These are phyloP conservation scores for Phytophthora pinifolia DNA, from an alignment of 352 stramenopile genomes.

Conservation along the genomic window DNA sequence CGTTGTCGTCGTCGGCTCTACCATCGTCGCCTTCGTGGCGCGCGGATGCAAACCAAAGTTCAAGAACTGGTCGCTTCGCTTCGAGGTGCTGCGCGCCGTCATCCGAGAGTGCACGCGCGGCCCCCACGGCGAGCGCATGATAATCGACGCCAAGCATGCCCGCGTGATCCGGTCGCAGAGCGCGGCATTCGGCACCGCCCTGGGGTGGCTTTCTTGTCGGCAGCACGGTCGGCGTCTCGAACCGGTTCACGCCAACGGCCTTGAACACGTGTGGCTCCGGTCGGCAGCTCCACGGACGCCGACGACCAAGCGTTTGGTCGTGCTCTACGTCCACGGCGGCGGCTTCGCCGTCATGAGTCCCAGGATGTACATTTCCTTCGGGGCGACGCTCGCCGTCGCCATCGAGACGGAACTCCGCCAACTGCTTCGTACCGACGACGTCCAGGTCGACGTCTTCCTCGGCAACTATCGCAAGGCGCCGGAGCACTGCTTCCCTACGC, in stretches of 20 bases:
- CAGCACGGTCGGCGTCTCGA: conserved; percentile 26
- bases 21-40: conserved; percentile 19
- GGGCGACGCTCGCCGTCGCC: conserved; percentile 21
- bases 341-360: conserved; percentile 51
- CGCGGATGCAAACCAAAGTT: conserved; percentile 38
- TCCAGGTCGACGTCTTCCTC: conserved; percentile 44
- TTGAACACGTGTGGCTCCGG: conserved; percentile 47
- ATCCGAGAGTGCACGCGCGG: conserved; percentile 27
- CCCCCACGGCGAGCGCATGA: conserved; percentile 30
- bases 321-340: conserved; percentile 63
- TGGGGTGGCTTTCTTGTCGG: conserved; percentile 32
- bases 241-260: conserved; percentile 29
- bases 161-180: conserved; percentile 38
- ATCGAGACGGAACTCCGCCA: conserved; percentile 28
- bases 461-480: conserved; percentile 55
- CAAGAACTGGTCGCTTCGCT: conserved; percentile 48
- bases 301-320: conserved; percentile 28
- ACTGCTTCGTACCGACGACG: conserved; percentile 5
- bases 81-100: conserved; percentile 36
- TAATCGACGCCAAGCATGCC: conserved; percentile 31
- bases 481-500: conserved; percentile 38
- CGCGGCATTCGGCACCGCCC: conserved; percentile 24
- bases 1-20: conserved; percentile 15
- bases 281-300: conserved; percentile 2
- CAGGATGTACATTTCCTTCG: conserved; percentile 38